Base-by-base conservation (phyloP, 2,329 filamentous ascomycete species). In the Plectosphaerella plurivora region DNA sequence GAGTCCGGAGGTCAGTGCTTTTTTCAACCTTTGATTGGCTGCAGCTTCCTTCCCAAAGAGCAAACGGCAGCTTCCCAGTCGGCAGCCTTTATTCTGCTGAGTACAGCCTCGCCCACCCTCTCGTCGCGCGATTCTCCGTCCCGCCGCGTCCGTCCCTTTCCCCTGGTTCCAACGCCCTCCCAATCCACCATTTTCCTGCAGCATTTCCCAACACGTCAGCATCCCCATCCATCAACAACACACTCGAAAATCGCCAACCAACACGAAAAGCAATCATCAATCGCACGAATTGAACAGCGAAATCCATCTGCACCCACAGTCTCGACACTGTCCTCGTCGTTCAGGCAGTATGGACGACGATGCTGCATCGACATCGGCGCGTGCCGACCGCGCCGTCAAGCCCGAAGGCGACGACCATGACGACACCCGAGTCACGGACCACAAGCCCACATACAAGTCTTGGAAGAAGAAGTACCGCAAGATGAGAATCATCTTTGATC, bases 381-480 rank as follows among this genome's bases (percentile, higher is more conserved):
- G 57, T 33, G 51, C 60, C 16, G 58, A 61, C 48, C 60, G 60
- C 55, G 65, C 66, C 55, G 60, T 72, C 58, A 76, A 77, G 58
- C 65, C 66, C 57, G 74, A 78, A 54, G 73, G 75, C 45, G 61
- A 65, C 45, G 60, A 65, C 25, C 63, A 63, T 39, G 66, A 63
- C 9, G 67, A 69, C 51, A 56, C 60, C 20, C 62, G 62, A 35
- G 68, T 66, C 63, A 64, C 60, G 53, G 74, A 77, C 61, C 64
- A 67, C 52, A 79, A 73, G 68, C 75, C 72, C 63, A 79, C 74
- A 4, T 83, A 86, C 68, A 86, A 83, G 64, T 87, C 83, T 45
- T 87, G 80, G 78, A 91, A 89, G 81, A 96, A 96, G 74, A 99
- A 99, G 77, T 99, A 95, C 70, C 87, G 88, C 63, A 95, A 95